These are phyloP conservation scores for Cicer bijugum DNA, from an alignment of 306 rosid species.

Conservation along the genomic window DNA sequence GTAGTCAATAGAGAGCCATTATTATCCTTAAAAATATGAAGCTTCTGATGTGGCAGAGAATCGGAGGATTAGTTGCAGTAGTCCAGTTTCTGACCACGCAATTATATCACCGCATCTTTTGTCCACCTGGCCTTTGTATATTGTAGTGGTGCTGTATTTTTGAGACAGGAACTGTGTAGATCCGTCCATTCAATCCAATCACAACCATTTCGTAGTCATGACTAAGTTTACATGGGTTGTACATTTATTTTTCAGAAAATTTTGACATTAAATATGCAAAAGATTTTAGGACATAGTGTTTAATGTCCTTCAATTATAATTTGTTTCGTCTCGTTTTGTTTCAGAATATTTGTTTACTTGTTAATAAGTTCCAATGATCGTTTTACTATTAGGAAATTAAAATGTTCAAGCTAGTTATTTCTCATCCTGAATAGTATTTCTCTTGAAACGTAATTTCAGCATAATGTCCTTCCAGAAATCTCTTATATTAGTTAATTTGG, in stretches of 20 bases:
- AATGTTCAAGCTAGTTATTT: neutral
- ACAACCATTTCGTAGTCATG: constrained; percentile 36
- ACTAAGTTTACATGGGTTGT: constrained; percentile 38
- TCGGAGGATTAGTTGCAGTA: constrained; percentile 42
- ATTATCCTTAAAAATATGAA: constrained; percentile 39
- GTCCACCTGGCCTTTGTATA: constrained; percentile 48
- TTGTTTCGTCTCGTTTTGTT: neutral
- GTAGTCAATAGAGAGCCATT: constrained; percentile 38
- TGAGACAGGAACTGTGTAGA: constrained; percentile 46
- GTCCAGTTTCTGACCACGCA: constrained; percentile 39
- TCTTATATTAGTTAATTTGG: no score
- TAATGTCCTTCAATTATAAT: constrained; percentile 13
- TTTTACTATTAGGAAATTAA: neutral
- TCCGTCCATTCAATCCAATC: constrained; percentile 46
- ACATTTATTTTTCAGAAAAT: constrained; percentile 38
- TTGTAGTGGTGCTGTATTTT: constrained; percentile 46
- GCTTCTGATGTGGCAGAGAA: constrained; percentile 46
- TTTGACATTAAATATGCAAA: constrained; percentile 40
- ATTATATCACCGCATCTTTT: constrained; percentile 38
- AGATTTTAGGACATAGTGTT: constrained; percentile 33
- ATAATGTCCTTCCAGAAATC: neutral
- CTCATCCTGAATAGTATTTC: neutral
- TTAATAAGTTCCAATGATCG: neutral
- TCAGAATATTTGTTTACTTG: neutral
- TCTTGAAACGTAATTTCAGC: neutral